Evolutionary conservation across 805 yeast genomes (phyloP).

Genomic region (Barnettozyma californica): DNA sequence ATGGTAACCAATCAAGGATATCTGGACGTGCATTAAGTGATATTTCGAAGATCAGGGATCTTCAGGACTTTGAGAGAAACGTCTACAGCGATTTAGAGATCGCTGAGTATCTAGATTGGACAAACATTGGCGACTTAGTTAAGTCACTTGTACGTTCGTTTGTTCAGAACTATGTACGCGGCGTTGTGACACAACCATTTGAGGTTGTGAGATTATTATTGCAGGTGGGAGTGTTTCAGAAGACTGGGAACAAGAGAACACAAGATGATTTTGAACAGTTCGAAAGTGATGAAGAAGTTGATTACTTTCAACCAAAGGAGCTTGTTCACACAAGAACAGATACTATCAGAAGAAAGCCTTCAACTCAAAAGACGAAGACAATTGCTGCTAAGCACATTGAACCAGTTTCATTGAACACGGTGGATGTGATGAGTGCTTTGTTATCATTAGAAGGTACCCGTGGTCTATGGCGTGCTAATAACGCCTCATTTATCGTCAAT

Average conservation of each 20-base stretch:
- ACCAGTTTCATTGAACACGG: slow-evolving; percentile 57
- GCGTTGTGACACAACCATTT: slow-evolving; percentile 78
- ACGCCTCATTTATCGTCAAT: slow-evolving; percentile 73
- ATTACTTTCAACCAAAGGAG: slow-evolving; percentile 33
- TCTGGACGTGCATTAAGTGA: slow-evolving; percentile 5
- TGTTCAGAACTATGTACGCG: slow-evolving; percentile 61
- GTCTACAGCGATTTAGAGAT: slow-evolving; percentile 49
- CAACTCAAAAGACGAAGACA: background rate
- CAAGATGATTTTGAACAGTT: slow-evolving; percentile 31
- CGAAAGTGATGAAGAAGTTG: slow-evolving; percentile 39
- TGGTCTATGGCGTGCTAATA: slow-evolving; percentile 68
- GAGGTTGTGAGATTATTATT: slow-evolving; percentile 74
- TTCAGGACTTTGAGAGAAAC: slow-evolving; percentile 23
- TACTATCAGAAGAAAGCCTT: slow-evolving; percentile 7
- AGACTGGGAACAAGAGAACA: slow-evolving; percentile 13
- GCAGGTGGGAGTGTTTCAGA: slow-evolving; percentile 66
- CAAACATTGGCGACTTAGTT: slow-evolving; percentile 51
- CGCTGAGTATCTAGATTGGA: slow-evolving; percentile 57
- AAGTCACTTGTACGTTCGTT: slow-evolving; percentile 56
- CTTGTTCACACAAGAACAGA: slow-evolving; percentile 17
- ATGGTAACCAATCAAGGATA: slow-evolving; percentile 6
- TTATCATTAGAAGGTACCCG: slow-evolving; percentile 66
- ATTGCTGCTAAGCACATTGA: background rate
- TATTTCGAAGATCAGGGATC: slow-evolving; percentile 15
- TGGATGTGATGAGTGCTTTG: slow-evolving; percentile 59